Evolutionary conservation across 768 basidiomycete species (phyloP), one percentile per base, ranked within the genome.

Genomic region (Amanita muscaria): DNA sequence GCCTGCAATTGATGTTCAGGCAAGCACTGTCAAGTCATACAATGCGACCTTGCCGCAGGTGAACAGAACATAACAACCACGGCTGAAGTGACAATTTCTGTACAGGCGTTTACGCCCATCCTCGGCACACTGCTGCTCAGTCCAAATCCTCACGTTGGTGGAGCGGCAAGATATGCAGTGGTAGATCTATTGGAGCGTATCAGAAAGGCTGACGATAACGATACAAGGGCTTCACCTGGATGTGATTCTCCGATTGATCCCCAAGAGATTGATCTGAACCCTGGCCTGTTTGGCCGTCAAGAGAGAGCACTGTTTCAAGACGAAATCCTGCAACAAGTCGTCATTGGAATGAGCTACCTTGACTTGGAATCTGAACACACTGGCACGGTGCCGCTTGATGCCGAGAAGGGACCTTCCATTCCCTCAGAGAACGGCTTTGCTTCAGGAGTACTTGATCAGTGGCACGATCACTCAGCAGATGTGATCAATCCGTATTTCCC

Each of bases 51-150:
- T 39, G 49, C 53, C 22, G 54, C 59, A 34, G 59, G 62, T 47
- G 61, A 64, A 47, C 33, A 44, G 10, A 12, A 25, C 11, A 19
- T 15, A 3, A 14, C 65, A 12, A 57, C 64, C 5, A 59, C 64
- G 10, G 53, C 61, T 3, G 59, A 63, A 6, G 61, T 74, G 63
- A 53, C 65, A 36, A 79, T 98, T 35, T 76, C 82, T 30, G 86
- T 88, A 2, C 83, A 87, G 54, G 78, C 84, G 4, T 98, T 98
- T 62, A 96, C 91, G 2, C 88, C 89, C 10, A 83, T 96, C 39
- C 73, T 98, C 23, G 92, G 88, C 33, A 86, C 87, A 0, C 68
- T 98, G 22, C 73, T 98, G 11, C 77, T 97, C 35, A 89, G 83
- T 57, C 73, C 82, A 21, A 90, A 88, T 53, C 69, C 74, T 38